Evolutionary conservation across 495 filamentous ascomycete species (phyloP).

Genomic region (Xylaria palmicola): DNA sequence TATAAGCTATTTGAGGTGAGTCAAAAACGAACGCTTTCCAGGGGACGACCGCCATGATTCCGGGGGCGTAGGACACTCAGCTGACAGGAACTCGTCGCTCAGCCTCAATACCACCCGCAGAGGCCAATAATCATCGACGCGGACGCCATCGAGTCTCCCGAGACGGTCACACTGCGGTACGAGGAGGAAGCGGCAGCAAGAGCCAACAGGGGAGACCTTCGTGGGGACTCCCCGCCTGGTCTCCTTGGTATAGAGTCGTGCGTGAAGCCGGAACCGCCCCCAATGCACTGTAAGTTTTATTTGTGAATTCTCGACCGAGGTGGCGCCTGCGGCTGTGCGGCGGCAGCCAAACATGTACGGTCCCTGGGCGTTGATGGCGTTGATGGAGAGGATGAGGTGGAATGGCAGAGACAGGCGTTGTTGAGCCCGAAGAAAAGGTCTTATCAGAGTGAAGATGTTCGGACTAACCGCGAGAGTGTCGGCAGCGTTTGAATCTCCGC

Average conservation of each 20-base stretch:
- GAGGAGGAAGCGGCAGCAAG: constrained; percentile 47
- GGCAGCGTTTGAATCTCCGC: constrained; percentile 48
- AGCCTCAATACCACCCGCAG: constrained; percentile 49
- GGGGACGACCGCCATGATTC: neutral
- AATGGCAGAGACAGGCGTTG: no score
- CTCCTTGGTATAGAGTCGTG: constrained; percentile 50
- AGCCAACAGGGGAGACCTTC: constrained; percentile 47
- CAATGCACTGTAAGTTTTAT: constrained; percentile 46
- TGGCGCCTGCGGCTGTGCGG: neutral
- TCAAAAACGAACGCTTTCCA: constrained; percentile 5
- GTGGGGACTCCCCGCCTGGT: constrained; percentile 50
- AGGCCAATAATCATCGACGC: constrained; percentile 51
- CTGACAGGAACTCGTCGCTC: neutral
- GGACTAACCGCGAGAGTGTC: constrained; percentile 1
- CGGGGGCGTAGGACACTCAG: neutral
- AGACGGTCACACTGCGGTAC: constrained; percentile 48
- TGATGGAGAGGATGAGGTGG: neutral
- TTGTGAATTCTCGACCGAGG: neutral
- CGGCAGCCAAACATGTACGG: neutral
- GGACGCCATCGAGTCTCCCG: constrained; percentile 46
- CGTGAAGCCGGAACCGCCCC: constrained; percentile 43
- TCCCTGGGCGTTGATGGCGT: constrained; percentile 20
- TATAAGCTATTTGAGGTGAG: constrained; percentile 55
- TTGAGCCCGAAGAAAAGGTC: neutral
- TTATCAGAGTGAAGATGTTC: neutral